Percentiles rank a stretch among this genome's conserved stretches.
phyloP scores from a whole-genome alignment of 2,329 filamentous ascomycete genomes.

The Sarocladium kiliense region DNA sequence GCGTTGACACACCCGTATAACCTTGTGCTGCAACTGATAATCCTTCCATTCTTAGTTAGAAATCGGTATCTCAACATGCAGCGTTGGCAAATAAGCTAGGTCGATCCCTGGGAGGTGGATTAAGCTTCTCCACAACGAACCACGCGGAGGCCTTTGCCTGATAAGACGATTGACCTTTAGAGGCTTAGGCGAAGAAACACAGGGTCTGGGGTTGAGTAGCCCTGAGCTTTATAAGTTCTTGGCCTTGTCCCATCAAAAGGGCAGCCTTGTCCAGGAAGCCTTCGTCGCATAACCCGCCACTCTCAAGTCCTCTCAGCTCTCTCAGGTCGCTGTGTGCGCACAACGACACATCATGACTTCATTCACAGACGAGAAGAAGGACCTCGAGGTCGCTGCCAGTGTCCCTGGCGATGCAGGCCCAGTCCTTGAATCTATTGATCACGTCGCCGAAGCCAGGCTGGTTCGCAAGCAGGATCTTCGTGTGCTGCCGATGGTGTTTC shows the following conservation, averaged over 20 bases:
- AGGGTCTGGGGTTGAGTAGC: not conserved
- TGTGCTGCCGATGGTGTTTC: slow-evolving; percentile 44
- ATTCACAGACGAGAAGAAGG: not conserved
- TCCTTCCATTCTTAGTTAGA: too few relatives aligned
- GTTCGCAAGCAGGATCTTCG: slow-evolving; percentile 25
- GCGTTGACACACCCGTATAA: too few relatives aligned
- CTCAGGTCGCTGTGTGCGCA: too few relatives aligned
- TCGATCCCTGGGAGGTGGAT: not conserved
- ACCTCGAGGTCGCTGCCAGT: not conserved
- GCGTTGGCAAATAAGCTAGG: too few relatives aligned
- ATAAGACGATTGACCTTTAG: not conserved
- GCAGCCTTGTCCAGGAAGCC: too few relatives aligned
- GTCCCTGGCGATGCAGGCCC: not conserved
- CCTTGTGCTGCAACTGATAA: too few relatives aligned
- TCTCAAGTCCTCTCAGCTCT: too few relatives aligned
- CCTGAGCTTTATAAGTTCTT: not conserved
- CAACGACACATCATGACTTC: not conserved
- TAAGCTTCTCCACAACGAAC: not conserved
- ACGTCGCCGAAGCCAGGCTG: slow-evolving; percentile 14
- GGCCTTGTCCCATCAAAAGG: not conserved
- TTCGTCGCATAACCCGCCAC: too few relatives aligned
- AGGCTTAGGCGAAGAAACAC: not conserved
- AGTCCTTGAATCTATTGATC: slow-evolving; percentile 13
- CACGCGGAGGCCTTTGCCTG: not conserved
- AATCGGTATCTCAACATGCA: too few relatives aligned